Base-by-base conservation (phyloP, 202 grass and related monocot genomes). In the Carex sylvatica region DNA sequence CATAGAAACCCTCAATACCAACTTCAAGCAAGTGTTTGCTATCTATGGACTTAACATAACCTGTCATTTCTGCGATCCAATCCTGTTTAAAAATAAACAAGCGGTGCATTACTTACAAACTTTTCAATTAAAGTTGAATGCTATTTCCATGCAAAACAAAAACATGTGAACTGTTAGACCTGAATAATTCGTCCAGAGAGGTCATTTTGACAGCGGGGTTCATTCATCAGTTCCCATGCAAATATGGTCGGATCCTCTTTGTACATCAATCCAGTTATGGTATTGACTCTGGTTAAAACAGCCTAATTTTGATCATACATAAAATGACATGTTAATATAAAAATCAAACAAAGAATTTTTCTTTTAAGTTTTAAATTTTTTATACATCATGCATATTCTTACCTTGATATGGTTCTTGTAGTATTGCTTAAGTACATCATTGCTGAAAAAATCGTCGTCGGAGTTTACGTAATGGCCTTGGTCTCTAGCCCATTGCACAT, bases 401-500 rank as follows among this genome's bases (percentile, higher is more conserved):
- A 86, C 94, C 94, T 94, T 87, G 54, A 91, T 31, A 64, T 97
- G 90, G 82, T 92, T 92, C 83, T 89, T 94, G 90, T 91, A 97
- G 63, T 86, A 97, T 40, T 9, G 65, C 70, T 84, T 92, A 64
- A 89, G 85, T 40, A 86, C 80, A 13, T 65, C 61, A 75, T 79
- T 61, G 0, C 53, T 76, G 80, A 91, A 94, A 87, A 92, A 97
- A 36, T 94, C 86, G 13, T 97, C 94, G 1, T 92, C 87, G 5
- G 91, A 97, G 11, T 10, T 55, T 31, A 97, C 22, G 67, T 35
- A 18, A 76, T 92, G 87, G 3, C 91, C 88, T 82, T 89, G 74
- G 14, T 75, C 56, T 30, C 81, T 92, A 5, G 91, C 94, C 94
- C 94, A 97, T 47, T 92, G 88, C 82, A 97, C 85, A 78, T 97